These are phyloP conservation scores for Gynostemma pentaphyllum DNA, from an alignment of 306 rosid species.

Conservation along the genomic window DNA sequence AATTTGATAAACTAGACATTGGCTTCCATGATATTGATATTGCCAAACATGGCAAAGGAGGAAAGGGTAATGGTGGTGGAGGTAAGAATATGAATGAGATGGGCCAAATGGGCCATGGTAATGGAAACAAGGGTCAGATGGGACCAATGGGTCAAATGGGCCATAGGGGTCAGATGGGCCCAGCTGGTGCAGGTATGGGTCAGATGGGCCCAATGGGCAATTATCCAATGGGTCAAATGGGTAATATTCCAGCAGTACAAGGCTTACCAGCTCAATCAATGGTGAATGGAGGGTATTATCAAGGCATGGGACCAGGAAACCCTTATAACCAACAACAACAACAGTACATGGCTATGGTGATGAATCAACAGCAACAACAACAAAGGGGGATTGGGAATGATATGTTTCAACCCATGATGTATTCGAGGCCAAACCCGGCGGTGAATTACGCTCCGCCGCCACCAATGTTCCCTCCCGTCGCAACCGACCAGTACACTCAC, in stretches of 20 bases:
- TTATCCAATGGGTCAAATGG: constrained; percentile 37
- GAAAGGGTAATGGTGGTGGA: constrained; percentile 19
- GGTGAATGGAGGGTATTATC: constrained; percentile 58
- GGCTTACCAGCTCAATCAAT: constrained; percentile 59
- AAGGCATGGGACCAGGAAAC: constrained; percentile 45
- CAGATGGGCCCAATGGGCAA: constrained; percentile 28
- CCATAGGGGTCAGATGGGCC: constrained; percentile 8
- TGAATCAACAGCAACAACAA: constrained; percentile 82
- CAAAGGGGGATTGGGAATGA: constrained; percentile 38
- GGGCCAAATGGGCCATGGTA: constrained; percentile 19
- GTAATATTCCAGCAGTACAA: constrained; percentile 61
- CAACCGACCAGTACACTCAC: constrained; percentile 43
- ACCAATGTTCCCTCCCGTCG: constrained; percentile 32
- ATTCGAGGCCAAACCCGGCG: constrained; percentile 31
- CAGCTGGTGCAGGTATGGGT: no score
- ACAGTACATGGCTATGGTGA: constrained; percentile 85
- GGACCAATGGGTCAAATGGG: constrained; percentile 20
- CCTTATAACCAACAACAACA: constrained; percentile 31
- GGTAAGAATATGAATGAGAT: constrained; percentile 1
- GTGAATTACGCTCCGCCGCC: constrained; percentile 46
- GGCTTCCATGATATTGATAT: constrained; percentile 43
- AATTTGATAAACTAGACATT: constrained; percentile 24
- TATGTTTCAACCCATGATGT: constrained; percentile 76
- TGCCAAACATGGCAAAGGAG: constrained; percentile 31
- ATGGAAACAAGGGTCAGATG: constrained; percentile 12